Percentiles rank a stretch among this genome's conserved stretches.
These are phyloP conservation scores for Pseudocercospora fuligena DNA, from an alignment of 2,329 filamentous ascomycete species.

Conservation along the genomic window DNA sequence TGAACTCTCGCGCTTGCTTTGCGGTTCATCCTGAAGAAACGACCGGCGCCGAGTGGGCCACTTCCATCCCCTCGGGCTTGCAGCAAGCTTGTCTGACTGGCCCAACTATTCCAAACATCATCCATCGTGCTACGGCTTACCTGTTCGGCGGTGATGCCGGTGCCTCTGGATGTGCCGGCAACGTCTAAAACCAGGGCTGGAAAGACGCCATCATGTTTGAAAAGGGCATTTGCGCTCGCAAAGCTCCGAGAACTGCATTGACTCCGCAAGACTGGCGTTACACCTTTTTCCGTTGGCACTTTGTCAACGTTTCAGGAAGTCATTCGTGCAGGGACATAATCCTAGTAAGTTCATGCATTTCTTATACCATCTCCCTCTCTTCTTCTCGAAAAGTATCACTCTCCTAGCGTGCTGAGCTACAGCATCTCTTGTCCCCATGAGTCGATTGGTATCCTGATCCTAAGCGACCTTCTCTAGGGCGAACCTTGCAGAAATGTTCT, in stretches of 20 bases:
- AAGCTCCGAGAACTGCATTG: too few relatives aligned
- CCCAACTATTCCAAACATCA: not conserved
- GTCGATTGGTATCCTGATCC: not conserved
- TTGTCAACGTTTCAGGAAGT: not conserved
- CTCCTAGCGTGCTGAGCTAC: not conserved
- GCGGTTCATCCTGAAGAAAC: not conserved
- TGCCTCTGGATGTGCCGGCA: conserved; percentile 12
- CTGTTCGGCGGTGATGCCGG: conserved; percentile 14
- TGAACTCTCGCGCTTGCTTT: not conserved
- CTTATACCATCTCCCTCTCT: not conserved
- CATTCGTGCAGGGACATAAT: not conserved
- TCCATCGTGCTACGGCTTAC: conserved; percentile 7
- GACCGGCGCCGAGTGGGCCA: not conserved
- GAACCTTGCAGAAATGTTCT: not conserved
- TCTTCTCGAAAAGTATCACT: not conserved
- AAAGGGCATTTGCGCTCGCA: not conserved
- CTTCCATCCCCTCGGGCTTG: not conserved
- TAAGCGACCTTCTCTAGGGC: not conserved
- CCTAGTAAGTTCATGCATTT: not conserved
- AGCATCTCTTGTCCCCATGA: not conserved
- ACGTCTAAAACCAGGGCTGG: conserved; percentile 25
- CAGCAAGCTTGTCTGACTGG: not conserved
- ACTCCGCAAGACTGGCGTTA: not conserved
- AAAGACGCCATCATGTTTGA: not conserved
- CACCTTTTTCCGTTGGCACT: not conserved